phyloP scores from a whole-genome alignment of 1,284 basidiomycete species.

The Cryptococcus depauperatus region DNA sequence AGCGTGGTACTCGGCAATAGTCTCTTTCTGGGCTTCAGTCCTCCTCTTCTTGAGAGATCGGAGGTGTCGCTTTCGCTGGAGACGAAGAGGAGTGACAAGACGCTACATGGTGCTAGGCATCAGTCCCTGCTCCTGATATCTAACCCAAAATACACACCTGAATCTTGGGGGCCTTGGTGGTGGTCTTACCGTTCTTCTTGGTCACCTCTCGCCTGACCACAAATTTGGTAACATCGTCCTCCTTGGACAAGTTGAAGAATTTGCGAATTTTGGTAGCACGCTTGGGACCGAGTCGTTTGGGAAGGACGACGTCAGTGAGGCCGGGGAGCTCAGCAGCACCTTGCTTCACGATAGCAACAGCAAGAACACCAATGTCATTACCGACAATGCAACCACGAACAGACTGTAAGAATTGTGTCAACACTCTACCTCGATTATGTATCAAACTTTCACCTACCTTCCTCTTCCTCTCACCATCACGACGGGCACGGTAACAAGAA shows the following conservation, averaged over 20 bases:
- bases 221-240: conserved; percentile 97
- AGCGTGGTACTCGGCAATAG: conserved; percentile 85
- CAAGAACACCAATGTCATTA: conserved; percentile 90
- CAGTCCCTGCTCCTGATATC: not conserved
- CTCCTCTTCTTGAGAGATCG: conserved; percentile 80
- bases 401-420: conserved; percentile 6
- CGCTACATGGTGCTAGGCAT: conserved; percentile 46
- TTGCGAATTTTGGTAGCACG: conserved; percentile 88
- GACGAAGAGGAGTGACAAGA: conserved; percentile 85
- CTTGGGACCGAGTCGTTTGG: conserved; percentile 79
- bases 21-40: conserved; percentile 86
- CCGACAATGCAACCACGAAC: conserved; percentile 97
- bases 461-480: conserved; percentile 92
- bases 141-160: conserved; percentile 33
- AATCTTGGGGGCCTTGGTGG: conserved; percentile 81
- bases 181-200: conserved; percentile 95
- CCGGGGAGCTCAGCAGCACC: conserved; percentile 87
- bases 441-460: conserved; percentile 49
- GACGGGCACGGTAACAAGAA: conserved; percentile 93
- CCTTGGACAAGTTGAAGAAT: conserved; percentile 98
- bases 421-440: not conserved
- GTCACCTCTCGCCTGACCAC: conserved; percentile 85
- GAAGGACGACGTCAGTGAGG: conserved; percentile 84
- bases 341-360: conserved; percentile 94
- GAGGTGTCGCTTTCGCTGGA: conserved; percentile 94